These are phyloP conservation scores for Ophiostoma sp. DNA, from an alignment of 2,329 filamentous ascomycete genomes.

Conservation along the genomic window DNA sequence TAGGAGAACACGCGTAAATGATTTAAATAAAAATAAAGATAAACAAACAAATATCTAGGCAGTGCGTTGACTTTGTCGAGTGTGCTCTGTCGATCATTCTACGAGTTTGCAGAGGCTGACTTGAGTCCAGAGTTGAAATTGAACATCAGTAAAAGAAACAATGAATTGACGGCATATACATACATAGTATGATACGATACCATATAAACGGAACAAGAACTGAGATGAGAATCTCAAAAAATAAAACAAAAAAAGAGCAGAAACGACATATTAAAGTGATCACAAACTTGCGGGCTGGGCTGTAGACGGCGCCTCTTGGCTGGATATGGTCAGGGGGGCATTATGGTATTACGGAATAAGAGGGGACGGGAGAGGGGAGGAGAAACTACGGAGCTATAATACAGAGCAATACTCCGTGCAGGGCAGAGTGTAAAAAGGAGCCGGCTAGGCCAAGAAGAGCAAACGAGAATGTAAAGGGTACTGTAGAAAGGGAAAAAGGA, in stretches of 20 bases:
- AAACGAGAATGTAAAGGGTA: background rate
- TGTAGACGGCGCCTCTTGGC: constrained; percentile 6
- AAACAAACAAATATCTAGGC: too few species aligned
- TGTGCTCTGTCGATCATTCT: too few species aligned
- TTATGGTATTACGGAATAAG: background rate
- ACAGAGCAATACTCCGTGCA: too few species aligned
- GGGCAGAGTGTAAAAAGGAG: background rate
- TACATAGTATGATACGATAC: background rate
- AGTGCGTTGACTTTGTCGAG: too few species aligned
- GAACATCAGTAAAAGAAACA: too few species aligned
- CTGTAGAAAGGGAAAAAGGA: background rate
- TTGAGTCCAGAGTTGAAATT: too few species aligned
- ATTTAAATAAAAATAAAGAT: too few species aligned
- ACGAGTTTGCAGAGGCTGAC: too few species aligned
- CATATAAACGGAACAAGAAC: background rate
- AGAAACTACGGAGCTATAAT: too few species aligned
- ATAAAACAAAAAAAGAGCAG: background rate
- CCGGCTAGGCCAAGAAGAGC: background rate
- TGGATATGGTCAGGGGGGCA: background rate
- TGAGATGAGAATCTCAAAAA: background rate
- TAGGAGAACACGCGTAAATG: background rate
- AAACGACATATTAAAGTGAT: background rate
- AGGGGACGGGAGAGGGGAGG: background rate
- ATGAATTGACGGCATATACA: background rate
- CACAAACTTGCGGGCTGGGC: constrained; percentile 4